These are phyloP conservation scores for Dothideomycetes sp. DNA, from an alignment of 2,329 filamentous ascomycete species.

Conservation along the genomic window DNA sequence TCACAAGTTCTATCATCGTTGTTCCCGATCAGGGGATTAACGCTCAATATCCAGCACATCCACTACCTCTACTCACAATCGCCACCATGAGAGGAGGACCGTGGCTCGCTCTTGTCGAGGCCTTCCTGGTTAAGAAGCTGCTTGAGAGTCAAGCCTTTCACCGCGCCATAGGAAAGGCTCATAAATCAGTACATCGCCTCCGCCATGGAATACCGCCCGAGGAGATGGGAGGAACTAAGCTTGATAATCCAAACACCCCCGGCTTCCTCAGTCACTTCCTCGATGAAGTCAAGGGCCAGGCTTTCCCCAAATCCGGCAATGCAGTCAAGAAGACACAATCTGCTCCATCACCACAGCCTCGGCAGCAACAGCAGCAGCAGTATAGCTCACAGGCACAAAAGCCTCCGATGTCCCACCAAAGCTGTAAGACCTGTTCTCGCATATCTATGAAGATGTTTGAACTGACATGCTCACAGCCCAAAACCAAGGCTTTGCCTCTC, in stretches of 20 bases:
- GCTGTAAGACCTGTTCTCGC: neutral
- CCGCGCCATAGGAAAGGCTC: slow-evolving; percentile 38
- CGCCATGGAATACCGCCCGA: slow-evolving; percentile 36
- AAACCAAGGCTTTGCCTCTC: slow-evolving; percentile 28
- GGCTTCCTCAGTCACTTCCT: slow-evolving; percentile 39
- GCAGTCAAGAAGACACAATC: too few species aligned
- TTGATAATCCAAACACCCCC: slow-evolving; percentile 26
- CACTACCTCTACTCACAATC: neutral
- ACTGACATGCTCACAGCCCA: neutral
- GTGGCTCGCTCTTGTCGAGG: slow-evolving; percentile 8
- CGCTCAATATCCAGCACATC: too few species aligned
- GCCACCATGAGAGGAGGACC: neutral
- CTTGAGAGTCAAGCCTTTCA: slow-evolving; percentile 45
- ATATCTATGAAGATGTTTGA: neutral
- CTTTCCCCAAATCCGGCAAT: neutral
- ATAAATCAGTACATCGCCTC: slow-evolving; percentile 33
- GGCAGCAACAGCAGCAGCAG: neutral
- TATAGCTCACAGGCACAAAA: neutral
- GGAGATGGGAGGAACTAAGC: slow-evolving; percentile 37
- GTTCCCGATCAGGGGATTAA: too few species aligned
- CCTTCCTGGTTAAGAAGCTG: slow-evolving; percentile 25
- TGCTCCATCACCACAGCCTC: neutral
- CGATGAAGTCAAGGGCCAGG: slow-evolving; percentile 41
- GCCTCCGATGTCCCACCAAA: neutral
- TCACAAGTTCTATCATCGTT: too few species aligned